These are phyloP conservation scores for Musa acuminata DNA, from an alignment of 176 grass and related monocot genomes.

Conservation along the genomic window DNA sequence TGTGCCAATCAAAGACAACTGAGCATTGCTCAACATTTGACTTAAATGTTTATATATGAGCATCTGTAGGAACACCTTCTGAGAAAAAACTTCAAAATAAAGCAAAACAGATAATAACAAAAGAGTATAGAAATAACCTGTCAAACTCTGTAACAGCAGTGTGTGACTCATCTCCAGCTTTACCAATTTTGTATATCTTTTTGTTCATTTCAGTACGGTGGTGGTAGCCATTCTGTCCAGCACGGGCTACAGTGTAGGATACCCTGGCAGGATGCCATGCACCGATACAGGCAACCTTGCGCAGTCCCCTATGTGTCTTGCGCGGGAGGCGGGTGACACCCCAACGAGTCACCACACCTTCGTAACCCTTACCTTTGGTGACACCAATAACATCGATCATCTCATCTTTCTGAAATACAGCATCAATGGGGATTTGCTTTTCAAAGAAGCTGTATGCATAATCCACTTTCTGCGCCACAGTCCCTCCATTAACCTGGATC, in stretches of 20 bases:
- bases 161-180: slow-evolving; percentile 58
- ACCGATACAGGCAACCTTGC: slow-evolving; percentile 94
- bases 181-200: slow-evolving; percentile 82
- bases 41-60: too few species aligned
- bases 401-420: slow-evolving; percentile 82
- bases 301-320: slow-evolving; percentile 88
- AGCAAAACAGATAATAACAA: too few species aligned
- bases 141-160: slow-evolving; percentile 63
- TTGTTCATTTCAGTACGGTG: slow-evolving; percentile 93
- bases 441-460: slow-evolving; percentile 79
- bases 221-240: slow-evolving; percentile 89
- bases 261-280: slow-evolving; percentile 94
- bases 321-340: slow-evolving; percentile 89
- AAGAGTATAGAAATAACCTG: slow-evolving; percentile 26
- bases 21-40: too few species aligned
- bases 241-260: slow-evolving; percentile 83
- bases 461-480: slow-evolving; percentile 77
- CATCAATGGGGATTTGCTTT: slow-evolving; percentile 69
- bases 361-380: slow-evolving; percentile 90
- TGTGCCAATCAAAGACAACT: too few species aligned
- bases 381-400: slow-evolving; percentile 95
- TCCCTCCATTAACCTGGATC: slow-evolving; percentile 80
- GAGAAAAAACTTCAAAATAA: neutral
- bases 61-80: too few species aligned
- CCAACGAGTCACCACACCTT: slow-evolving; percentile 88